Base-by-base conservation (phyloP, 2,329 filamentous ascomycete species). In the Grosmannia serpens region DNA sequence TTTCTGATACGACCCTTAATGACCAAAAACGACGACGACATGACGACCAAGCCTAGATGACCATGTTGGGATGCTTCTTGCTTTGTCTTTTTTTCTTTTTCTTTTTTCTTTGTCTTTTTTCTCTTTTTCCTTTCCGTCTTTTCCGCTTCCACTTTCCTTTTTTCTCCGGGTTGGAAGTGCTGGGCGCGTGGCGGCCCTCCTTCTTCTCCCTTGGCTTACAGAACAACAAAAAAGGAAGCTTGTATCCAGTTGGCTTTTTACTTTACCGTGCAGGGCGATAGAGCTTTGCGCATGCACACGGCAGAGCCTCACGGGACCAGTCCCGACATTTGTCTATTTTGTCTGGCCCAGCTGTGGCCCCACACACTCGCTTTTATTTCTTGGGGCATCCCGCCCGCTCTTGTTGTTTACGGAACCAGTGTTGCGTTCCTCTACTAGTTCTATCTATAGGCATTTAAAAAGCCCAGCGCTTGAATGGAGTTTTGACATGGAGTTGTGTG, bases 1-100 rank as follows among this genome's bases (percentile, higher is more conserved):
- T 56, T 54, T 59, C 35, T 54, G 53, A 50, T 51, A 63, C 58
- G 62, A 62, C 58, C 55, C 56, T 50, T 61, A 56, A 60, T 55
- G 61, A 44, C 41, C 41, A 62, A 57, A 62, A 57, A 61, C 58
- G 41, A 59, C 51, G 11, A 62, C 57, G 59, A 62, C 47, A 61
- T 59, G 56, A 61, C 60, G 58, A 60, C 54, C 56, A 55, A 33
- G 58, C 31, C 55, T 60, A 59, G 58, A 59, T 58, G 57, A 63
- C 46, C 44, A 50, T 60, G 58, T 55, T 63, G 58, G 56, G 24
- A 59, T 59, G 60, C 56, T 44, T 56, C 33, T 26, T 51, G 17
- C 27, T 54, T 55, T 57, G 38, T 44, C 24, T 53, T 55, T 31
- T 57, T 58, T 47, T 33, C 15, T 41, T 26, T 26, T 11, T 41